These are phyloP conservation scores for Epichloe aotearoae DNA, from an alignment of 2,329 filamentous ascomycete species.

Conservation along the genomic window DNA sequence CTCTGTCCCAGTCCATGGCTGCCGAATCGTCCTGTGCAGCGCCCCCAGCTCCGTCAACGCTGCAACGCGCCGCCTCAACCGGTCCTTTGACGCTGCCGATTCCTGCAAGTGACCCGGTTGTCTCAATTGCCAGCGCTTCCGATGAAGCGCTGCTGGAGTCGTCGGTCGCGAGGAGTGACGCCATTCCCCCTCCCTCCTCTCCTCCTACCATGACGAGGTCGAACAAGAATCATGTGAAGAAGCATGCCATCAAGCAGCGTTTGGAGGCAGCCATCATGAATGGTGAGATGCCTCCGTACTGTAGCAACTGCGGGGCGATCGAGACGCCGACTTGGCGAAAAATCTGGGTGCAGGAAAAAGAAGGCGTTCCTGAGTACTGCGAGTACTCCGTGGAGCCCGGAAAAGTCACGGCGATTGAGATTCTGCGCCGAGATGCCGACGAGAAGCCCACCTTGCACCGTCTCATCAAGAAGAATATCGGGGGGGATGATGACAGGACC, in stretches of 20 bases:
- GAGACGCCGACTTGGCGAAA: slow-evolving; percentile 95
- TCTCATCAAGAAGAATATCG: slow-evolving; percentile 63
- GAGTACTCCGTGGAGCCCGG: slow-evolving; percentile 62
- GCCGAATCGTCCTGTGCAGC: slow-evolving; percentile 10
- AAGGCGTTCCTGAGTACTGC: slow-evolving; percentile 55
- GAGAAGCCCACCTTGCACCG: slow-evolving; percentile 55
- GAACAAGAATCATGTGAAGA: slow-evolving; percentile 53
- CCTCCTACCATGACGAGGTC: slow-evolving; percentile 31
- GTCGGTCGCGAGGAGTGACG: slow-evolving; percentile 31
- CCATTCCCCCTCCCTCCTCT: slow-evolving; percentile 22
- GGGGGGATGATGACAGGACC: slow-evolving; percentile 46
- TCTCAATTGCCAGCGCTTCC: slow-evolving; percentile 14
- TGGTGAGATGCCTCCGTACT: slow-evolving; percentile 78
- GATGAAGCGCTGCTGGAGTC: slow-evolving; percentile 20
- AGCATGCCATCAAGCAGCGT: slow-evolving; percentile 45
- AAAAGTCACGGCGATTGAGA: slow-evolving; percentile 60
- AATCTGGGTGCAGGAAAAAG: slow-evolving; percentile 65
- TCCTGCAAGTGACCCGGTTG: slow-evolving; percentile 35
- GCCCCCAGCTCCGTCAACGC: slow-evolving; percentile 22
- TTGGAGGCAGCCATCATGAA: slow-evolving; percentile 53
- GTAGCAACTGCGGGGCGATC: slow-evolving; percentile 85
- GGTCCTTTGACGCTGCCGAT: slow-evolving; percentile 21
- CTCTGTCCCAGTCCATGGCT: slow-evolving; percentile 20
- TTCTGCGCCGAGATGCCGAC: slow-evolving; percentile 48
- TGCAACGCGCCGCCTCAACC: slow-evolving; percentile 24